Base-by-base conservation (phyloP, 2,329 filamentous ascomycete species). In the Aureobasidium sp. region DNA sequence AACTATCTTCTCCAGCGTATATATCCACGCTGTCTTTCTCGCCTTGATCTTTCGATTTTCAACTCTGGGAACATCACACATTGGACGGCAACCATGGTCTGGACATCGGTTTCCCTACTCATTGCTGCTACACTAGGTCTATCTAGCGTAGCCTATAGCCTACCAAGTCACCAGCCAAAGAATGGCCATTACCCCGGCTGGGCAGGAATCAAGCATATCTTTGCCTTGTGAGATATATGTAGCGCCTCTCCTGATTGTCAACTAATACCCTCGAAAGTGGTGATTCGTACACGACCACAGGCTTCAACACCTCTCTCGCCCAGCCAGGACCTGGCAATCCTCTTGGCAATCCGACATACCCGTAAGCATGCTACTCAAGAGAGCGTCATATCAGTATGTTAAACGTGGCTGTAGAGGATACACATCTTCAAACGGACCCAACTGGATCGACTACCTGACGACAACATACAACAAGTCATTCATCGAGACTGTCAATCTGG, bases 321-420 rank as follows among this genome's bases (percentile, higher is more conserved):
- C 78, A 84, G 41, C 84, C 86, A 1, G 80, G 76, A 8, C 65
- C 75, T 5, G 71, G 73, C 6, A 84, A 85, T 67, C 83, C 84
- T 0, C 74, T 87, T 64, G 85, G 86, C 0, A 88, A 88, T 67
- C 85, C 85, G 0, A 52, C 75, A 0, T 83, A 82, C 64, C 81
- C 79, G 62, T 63, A 53, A 63, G 55, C 36, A 22, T 17, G 5
- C 15, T 5, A 17, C 8, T n/a, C 8, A 11, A 14, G 5, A 17
- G 1, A 48, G 15, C 3, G n/a, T 7, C n/a, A 5, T 3, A 12
- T 7, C 25, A 48, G 34, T 20, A 59, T 52, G 45, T 41, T 48
- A 6, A 48, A 39, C 9, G 5, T 5, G 12, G 14, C 3, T 22
- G 14, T 29, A 64, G 63, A 11, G 70, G 70, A 6, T 65, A 65